phyloP scores from a whole-genome alignment of 2,329 filamentous ascomycete genomes.

The Aureobasidium subglaciale region DNA sequence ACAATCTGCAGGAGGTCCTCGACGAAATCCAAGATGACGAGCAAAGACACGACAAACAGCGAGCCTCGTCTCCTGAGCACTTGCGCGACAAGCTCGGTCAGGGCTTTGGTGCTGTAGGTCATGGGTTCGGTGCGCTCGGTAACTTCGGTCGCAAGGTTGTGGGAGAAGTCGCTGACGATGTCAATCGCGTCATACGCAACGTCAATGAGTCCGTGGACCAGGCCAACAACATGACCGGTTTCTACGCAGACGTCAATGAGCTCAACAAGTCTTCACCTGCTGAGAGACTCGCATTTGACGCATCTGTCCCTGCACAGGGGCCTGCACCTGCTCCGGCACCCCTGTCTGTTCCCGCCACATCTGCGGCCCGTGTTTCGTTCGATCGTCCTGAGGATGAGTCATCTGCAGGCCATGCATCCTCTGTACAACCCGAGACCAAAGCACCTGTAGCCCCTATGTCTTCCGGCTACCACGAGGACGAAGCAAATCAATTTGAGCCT shows the following conservation, averaged over 20 bases:
- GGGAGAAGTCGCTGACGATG: slow-evolving; percentile 26
- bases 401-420: too few relatives aligned
- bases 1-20: slow-evolving; percentile 26
- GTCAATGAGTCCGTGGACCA: slow-evolving; percentile 20
- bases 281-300: slow-evolving; percentile 7
- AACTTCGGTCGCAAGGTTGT: slow-evolving; percentile 41
- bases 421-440: too few relatives aligned
- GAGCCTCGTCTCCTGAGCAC: slow-evolving; percentile 26
- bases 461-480: not conserved
- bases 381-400: not conserved
- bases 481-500: not conserved
- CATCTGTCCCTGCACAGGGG: not conserved
- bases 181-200: slow-evolving; percentile 38
- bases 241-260: slow-evolving; percentile 8
- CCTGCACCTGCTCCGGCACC: not conserved
- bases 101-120: slow-evolving; percentile 33
- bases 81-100: slow-evolving; percentile 39
- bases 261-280: not conserved
- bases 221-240: slow-evolving; percentile 17
- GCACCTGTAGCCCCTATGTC: too few relatives aligned
- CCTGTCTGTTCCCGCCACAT: not conserved
- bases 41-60: slow-evolving; percentile 2
- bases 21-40: slow-evolving; percentile 21
- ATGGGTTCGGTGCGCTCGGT: slow-evolving; percentile 45
- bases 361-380: not conserved